Evolutionary conservation across 1,284 basidiomycete species (phyloP).

Genomic region (Kwoniella shivajii): DNA sequence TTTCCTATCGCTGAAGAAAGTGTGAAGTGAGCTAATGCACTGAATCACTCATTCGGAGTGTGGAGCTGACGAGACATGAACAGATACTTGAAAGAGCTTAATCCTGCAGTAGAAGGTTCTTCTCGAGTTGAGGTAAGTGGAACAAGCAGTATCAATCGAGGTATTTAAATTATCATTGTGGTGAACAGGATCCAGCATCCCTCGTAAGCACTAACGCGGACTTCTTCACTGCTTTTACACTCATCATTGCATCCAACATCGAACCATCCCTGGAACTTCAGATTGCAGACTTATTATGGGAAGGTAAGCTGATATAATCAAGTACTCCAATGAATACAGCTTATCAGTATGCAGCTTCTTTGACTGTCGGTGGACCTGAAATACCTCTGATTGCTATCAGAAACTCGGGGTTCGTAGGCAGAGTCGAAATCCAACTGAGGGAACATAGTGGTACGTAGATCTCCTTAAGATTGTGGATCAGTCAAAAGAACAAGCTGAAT

Average conservation of each 20-base stretch:
- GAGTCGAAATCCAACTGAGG: constrained; percentile 80
- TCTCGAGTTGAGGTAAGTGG: constrained; percentile 62
- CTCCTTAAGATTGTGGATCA: not conserved
- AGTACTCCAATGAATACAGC: not conserved
- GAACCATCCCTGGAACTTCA: constrained; percentile 61
- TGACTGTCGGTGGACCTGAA: constrained; percentile 54
- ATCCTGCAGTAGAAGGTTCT: constrained; percentile 76
- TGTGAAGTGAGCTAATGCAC: constrained; percentile 57
- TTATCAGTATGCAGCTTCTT: constrained; percentile 33
- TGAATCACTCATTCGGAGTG: too few species aligned
- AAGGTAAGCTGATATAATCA: constrained; percentile 54
- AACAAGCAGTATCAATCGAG: not conserved
- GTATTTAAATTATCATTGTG: too few species aligned
- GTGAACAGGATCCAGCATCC: constrained; percentile 58
- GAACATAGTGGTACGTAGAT: constrained; percentile 73
- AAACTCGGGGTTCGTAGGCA: constrained; percentile 84
- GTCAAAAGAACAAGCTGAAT: constrained; percentile 18
- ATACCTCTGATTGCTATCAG: constrained; percentile 71
- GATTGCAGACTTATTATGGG: constrained; percentile 71
- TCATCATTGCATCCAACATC: constrained; percentile 84
- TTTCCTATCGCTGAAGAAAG: constrained; percentile 78
- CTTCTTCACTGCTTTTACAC: constrained; percentile 64
- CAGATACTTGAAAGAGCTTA: constrained; percentile 75
- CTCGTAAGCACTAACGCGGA: constrained; percentile 63
- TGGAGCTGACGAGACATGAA: not conserved